A percentile compares a stretch with the other conserved stretches of the same genome.
Conservation (phyloP, 2,329 filamentous ascomycete species). For the Sporothrix phasma region DNA sequence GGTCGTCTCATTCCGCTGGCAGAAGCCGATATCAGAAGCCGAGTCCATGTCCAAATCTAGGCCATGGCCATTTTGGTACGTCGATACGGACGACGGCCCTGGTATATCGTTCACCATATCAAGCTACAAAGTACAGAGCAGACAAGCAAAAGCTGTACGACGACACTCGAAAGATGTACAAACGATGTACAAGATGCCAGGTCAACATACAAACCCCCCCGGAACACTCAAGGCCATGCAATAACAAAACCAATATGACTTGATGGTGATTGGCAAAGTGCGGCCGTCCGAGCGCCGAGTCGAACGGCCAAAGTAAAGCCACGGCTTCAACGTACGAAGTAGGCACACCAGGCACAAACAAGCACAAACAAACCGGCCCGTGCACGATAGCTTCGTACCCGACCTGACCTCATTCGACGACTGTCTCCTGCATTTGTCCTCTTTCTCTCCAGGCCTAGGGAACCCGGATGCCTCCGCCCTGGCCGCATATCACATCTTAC, state of each 20-base stretch:
- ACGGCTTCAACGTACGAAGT: no score
- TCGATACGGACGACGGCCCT: not conserved
- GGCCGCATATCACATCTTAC: conserved; percentile 1
- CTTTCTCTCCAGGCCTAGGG: not conserved
- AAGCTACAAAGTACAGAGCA: no score
- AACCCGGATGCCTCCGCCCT: not conserved
- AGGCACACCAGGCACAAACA: not conserved
- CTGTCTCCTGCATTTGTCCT: no score
- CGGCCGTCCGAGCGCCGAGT: not conserved
- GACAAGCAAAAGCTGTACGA: no score
- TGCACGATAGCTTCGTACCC: not conserved
- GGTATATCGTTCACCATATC: conserved; percentile 1
- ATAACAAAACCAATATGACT: not conserved
- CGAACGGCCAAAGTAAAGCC: not conserved
- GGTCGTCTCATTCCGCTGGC: not conserved
- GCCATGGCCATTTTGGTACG: no score
- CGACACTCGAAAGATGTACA: no score
- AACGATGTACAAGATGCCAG: no score
- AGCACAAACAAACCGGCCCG: not conserved
- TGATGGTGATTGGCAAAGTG: not conserved
- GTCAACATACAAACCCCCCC: not conserved
- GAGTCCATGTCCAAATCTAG: no score
- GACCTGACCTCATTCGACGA: no score
- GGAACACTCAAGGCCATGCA: not conserved
- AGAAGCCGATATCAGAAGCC: not conserved